Evolutionary conservation across 768 basidiomycete genomes (phyloP).

Genomic region (Cantharellus cinnabarinus): DNA sequence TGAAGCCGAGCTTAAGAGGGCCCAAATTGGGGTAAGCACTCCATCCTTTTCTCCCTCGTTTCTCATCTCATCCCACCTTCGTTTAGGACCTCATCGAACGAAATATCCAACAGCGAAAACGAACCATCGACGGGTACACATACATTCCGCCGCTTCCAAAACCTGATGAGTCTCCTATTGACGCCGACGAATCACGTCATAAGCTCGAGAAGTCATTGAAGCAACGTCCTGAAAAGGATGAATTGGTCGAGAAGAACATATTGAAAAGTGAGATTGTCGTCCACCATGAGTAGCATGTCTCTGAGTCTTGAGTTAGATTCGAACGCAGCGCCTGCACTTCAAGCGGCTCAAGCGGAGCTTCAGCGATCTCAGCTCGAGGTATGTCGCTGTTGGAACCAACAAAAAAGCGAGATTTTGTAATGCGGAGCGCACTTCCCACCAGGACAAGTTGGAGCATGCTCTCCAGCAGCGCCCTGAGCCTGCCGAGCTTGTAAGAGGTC

Average conservation of each 20-base stretch:
- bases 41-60: not conserved
- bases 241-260: constrained; percentile 48
- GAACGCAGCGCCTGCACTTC: constrained; percentile 37
- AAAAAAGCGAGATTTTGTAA: not conserved
- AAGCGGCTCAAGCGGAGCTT: constrained; percentile 38
- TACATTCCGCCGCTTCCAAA: not conserved
- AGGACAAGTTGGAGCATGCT: constrained; percentile 46
- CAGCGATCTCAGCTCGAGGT: constrained; percentile 46
- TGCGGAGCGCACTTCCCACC: not conserved
- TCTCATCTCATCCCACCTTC: not conserved
- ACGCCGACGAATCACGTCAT: constrained; percentile 10
- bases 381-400: constrained; percentile 6
- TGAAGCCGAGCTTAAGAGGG: not conserved
- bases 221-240: constrained; percentile 35
- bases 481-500: constrained; percentile 42
- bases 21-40: not conserved
- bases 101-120: not conserved
- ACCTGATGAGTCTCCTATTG: constrained; percentile 6
- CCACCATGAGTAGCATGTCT: too few species aligned
- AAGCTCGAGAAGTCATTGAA: constrained; percentile 35
- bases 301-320: constrained; percentile 24
- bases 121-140: too few species aligned
- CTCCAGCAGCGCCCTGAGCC: constrained; percentile 36
- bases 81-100: not conserved
- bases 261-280: constrained; percentile 28